phyloP scores from a whole-genome alignment of 2,329 filamentous ascomycete genomes.

The Pseudogymnoascus sp. region DNA sequence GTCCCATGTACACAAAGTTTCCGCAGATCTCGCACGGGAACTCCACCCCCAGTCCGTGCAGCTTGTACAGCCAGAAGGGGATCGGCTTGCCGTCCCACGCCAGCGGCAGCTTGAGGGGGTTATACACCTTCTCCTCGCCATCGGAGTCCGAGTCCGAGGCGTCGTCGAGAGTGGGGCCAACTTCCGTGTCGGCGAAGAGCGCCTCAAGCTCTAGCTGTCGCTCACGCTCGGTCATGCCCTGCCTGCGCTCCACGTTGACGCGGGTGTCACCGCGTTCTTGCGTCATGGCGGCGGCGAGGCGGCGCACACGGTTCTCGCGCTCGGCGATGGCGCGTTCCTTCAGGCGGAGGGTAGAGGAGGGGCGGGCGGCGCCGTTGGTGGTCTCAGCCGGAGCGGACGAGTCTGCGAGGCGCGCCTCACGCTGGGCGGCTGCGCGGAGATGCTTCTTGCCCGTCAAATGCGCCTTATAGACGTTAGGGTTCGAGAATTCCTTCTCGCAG shows the following conservation, averaged over 20 bases:
- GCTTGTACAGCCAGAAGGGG: conserved; percentile 96
- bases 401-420: conserved; percentile 43
- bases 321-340: conserved; percentile 90
- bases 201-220: conserved; percentile 90
- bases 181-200: conserved; percentile 57
- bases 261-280: conserved; percentile 82
- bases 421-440: conserved; percentile 68
- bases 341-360: conserved; percentile 40
- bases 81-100: conserved; percentile 99
- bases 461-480: conserved; percentile 86
- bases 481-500: conserved; percentile 92
- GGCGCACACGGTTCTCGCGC: conserved; percentile 76
- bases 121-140: conserved; percentile 85
- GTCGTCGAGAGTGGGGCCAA: conserved; percentile 28
- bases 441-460: conserved; percentile 92
- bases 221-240: conserved; percentile 95
- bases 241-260: conserved; percentile 91
- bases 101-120: conserved; percentile 88
- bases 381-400: conserved; percentile 18
- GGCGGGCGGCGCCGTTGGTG: conserved; percentile 24
- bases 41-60: conserved; percentile 91
- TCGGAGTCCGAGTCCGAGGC: conserved; percentile 63
- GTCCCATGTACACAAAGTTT: conserved; percentile 98
- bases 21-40: conserved; percentile 95
- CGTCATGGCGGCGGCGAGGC: conserved; percentile 74